These are phyloP conservation scores for Backusella macrospora DNA, from an alignment of 192 early-diverging fungal species.

Conservation along the genomic window DNA sequence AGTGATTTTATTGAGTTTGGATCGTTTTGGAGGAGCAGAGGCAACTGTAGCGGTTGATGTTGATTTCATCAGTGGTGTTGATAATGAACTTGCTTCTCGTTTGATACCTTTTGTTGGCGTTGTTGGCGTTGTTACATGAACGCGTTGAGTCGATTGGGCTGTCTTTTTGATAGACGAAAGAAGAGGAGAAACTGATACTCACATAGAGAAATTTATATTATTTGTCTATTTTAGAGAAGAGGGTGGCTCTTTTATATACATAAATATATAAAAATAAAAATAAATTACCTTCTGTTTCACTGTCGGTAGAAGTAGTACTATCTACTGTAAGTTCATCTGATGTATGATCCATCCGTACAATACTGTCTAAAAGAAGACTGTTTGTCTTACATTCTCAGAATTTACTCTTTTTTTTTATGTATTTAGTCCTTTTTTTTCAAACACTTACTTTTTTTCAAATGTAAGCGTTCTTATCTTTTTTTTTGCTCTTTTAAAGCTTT, in stretches of 20 bases:
- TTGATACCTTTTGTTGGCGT: neutral
- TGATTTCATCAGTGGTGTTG: neutral
- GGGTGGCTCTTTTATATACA: neutral
- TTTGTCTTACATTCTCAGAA: neutral
- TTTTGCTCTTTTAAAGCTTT: constrained; percentile 13
- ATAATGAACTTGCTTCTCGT: neutral
- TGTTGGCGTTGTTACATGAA: neutral
- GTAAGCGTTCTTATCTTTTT: constrained; percentile 26
- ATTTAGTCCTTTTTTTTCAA: neutral
- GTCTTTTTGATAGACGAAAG: neutral
- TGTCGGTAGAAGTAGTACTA: neutral
- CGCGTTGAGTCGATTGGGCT: neutral
- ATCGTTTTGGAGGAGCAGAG: constrained; percentile 30
- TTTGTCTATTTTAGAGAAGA: neutral
- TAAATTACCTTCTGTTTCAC: constrained; percentile 10
- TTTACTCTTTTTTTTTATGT: too few relatives aligned
- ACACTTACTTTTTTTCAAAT: constrained; percentile 24
- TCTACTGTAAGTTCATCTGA: constrained; percentile 16
- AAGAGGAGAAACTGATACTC: neutral
- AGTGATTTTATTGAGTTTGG: constrained; percentile 22
- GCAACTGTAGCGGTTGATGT: constrained; percentile 9
- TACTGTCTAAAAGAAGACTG: constrained; percentile 23
- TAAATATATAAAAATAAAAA: neutral
- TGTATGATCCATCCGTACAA: constrained; percentile 23
- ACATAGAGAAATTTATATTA: too few relatives aligned